Evolutionary conservation across 2,329 filamentous ascomycete genomes (phyloP).

Genomic region (Cordyceps farinosa): DNA sequence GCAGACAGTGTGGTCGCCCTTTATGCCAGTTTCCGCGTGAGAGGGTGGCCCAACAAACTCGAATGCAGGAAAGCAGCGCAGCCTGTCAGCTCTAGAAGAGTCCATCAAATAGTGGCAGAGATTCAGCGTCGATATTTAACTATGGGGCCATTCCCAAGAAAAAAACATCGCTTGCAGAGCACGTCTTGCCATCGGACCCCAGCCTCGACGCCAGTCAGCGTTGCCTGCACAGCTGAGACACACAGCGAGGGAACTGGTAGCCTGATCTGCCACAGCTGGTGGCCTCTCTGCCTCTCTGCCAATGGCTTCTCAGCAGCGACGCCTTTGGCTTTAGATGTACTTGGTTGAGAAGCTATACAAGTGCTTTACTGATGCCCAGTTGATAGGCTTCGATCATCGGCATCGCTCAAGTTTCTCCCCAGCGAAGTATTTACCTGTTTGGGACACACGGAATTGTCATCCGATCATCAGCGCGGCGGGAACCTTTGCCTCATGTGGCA

Average conservation of each 20-base stretch:
- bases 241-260: neutral
- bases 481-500: conserved; percentile 2
- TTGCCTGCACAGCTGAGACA: neutral
- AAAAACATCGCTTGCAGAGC: neutral
- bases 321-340: no score
- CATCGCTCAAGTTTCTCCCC: neutral
- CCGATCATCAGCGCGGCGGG: neutral
- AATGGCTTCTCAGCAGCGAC: no score
- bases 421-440: neutral
- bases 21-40: neutral
- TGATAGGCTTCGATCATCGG: neutral
- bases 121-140: neutral
- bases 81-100: neutral
- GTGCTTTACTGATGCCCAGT: neutral
- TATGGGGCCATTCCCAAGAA: neutral
- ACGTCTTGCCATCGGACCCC: neutral
- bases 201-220: neutral
- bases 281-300: no score
- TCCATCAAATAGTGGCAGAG: neutral
- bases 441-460: neutral
- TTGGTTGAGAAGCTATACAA: neutral
- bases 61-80: neutral
- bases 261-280: neutral
- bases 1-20: neutral
- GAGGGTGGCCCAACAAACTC: neutral